Percentiles rank a stretch among this genome's conserved stretches.
These are phyloP conservation scores for Fusarium newnesense DNA, from an alignment of 2,329 filamentous ascomycete species.

Conservation along the genomic window DNA sequence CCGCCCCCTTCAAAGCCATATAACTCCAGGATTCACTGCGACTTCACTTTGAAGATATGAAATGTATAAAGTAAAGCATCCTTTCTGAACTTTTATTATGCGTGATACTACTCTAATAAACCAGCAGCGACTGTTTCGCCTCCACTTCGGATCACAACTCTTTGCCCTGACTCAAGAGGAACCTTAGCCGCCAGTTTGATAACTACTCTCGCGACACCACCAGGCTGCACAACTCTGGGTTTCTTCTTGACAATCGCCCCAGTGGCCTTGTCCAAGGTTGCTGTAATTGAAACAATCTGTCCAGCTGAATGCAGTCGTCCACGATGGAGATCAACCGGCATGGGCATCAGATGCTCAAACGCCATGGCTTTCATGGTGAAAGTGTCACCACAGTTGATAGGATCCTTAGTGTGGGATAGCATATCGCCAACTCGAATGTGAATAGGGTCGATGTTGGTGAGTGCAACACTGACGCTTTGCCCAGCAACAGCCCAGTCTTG, in stretches of 20 bases:
- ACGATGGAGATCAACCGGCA: conserved; percentile 88
- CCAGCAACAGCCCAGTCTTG: conserved; percentile 93
- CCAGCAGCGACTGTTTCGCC: conserved; percentile 91
- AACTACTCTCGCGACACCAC: conserved; percentile 78
- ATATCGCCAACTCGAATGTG: conserved; percentile 88
- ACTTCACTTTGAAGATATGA: background rate
- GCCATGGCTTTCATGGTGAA: conserved; percentile 88
- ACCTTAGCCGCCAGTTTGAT: conserved; percentile 79
- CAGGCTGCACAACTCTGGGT: conserved; percentile 84
- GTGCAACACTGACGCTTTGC: conserved; percentile 85
- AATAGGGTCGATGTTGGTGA: conserved; percentile 84
- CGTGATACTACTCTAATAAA: conserved; percentile 71
- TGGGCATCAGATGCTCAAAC: conserved; percentile 89
- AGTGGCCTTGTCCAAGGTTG: conserved; percentile 80
- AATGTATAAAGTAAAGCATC: background rate
- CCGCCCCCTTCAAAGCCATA: background rate
- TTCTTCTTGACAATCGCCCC: conserved; percentile 84
- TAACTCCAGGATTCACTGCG: background rate
- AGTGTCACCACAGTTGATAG: conserved; percentile 75
- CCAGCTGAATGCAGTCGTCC: conserved; percentile 84
- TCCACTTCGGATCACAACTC: conserved; percentile 82
- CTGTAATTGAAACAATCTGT: conserved; percentile 76
- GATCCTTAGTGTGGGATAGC: conserved; percentile 75
- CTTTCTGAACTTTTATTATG: background rate
- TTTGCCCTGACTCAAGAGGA: conserved; percentile 81